Base-by-base conservation (phyloP, 1,284 basidiomycete species). In the Leccinum insolens region DNA sequence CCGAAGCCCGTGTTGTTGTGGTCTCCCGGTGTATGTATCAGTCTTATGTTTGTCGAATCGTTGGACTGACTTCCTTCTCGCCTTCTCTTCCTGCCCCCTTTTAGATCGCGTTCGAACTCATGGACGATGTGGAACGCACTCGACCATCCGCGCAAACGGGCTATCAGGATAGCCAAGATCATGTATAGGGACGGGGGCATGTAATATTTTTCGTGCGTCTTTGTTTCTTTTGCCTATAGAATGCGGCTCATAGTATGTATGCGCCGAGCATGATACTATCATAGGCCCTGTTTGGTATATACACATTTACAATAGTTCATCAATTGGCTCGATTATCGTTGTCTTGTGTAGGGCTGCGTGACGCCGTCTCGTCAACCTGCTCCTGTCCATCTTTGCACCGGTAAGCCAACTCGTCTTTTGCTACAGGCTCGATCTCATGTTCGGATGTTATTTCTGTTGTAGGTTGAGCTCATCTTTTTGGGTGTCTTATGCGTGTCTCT, bases 61-160 rank as follows among this genome's bases (percentile, higher is more conserved):
- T 14, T 3, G 28, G 25, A 25, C 39, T 2, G 22, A 55, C n/a
- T 9, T 20, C 46, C 7, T 67, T 31, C 46, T 64, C 25, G 71
- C 6, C 9, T 20, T 20, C 46, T 49, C 5, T 5, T 49, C 8
- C 9, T 22, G 25, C 9, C 2, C 25, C 4, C 15, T 14, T 15
- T 7, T 59, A 83, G 80, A 71, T 81, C 12, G 64, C 69, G 3
- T 83, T 83, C 39, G 82, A 84, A 65, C 55, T 76, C 17, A 73
- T 84, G 61, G 65, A 76, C 80, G 8, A 71, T 75, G 25, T 82
- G 80, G 77, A 81, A 82, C 64, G 79, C 80, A 3, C 65, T 82
- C 20, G 73, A 74, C 62, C 73, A 71, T 28, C 80, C 81, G 31
- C 77, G 78, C 22, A 61, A 68, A 2, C 63, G 70, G 7, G 67